Base-by-base conservation (phyloP, 2,329 filamentous ascomycete genomes). In the Ambrosiella cleistominuta region DNA sequence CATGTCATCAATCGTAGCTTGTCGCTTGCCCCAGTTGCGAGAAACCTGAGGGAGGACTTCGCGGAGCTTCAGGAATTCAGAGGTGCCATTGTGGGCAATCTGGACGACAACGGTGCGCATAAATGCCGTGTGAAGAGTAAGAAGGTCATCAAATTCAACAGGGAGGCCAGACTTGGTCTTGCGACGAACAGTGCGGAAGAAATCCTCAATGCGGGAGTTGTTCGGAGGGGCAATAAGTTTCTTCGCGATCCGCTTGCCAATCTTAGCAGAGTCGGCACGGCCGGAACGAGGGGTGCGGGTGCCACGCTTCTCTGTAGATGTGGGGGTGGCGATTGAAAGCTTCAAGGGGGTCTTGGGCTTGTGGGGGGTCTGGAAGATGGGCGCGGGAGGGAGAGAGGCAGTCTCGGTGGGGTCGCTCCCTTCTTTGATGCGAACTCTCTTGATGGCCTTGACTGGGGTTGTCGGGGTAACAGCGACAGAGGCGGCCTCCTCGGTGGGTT, bases 1-100 rank as follows among this genome's bases (percentile, higher is more conserved):
- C 53, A 89, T 72, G 64, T 90, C 85, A 45, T 81, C 78, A 0
- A 78, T 70, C 0, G 74, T 77, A 13, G 88, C 83, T 59, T 75
- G 75, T 38, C 84, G 76, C 70, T 85, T 88, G 60, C 84, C 83
- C 85, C 85, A 90, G 42, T 82, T 72, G 62, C 80, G 77, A 11
- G 83, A 79, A 45, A 87, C 73, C 59, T 81, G 75, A 8, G 80
- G 80, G 39, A 78, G 74, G 40, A 89, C 73, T 37, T 74, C 71
- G 40, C 75, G 72, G 50, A 88, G 68, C 64, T 88, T 83, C 27
- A 82, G 78, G 0, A 86, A 82, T 0, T 78, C 74, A 52, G 75
- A 72, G 37, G 72, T 70, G 60, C 83, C 82, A 67, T 84, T 80
- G 68, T 90, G 85, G 1, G 82, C 82, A 61, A 81, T 77, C 64